A percentile compares a stretch with the other conserved stretches of the same genome.
Conservation (phyloP, 495 filamentous ascomycete genomes). For the Pyronema domesticum region DNA sequence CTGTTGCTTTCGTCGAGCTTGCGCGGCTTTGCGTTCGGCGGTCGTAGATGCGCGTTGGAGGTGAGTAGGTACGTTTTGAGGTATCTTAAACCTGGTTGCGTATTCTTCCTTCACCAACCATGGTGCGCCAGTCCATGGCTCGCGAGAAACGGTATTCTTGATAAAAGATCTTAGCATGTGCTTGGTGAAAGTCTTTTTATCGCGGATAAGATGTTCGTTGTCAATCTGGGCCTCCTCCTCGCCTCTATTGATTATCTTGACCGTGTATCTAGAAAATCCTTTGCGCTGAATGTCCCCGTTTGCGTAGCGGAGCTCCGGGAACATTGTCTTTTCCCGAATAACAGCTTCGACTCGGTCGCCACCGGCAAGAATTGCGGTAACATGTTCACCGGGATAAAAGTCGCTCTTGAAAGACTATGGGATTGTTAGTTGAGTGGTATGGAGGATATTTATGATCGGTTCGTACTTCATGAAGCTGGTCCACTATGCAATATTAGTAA, state of each 20-base stretch:
- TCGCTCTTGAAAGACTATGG: slow-evolving; percentile 73
- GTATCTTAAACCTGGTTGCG: slow-evolving; percentile 68
- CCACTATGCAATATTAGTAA: slow-evolving; percentile 32
- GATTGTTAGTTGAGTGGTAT: slow-evolving; percentile 22
- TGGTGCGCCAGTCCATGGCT: slow-evolving; percentile 84
- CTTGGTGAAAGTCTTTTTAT: slow-evolving; percentile 89
- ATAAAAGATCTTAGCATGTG: slow-evolving; percentile 84
- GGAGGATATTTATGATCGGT: background rate
- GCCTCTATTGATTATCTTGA: slow-evolving; percentile 49
- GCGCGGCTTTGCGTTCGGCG: slow-evolving; percentile 52
- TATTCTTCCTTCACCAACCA: slow-evolving; percentile 85
- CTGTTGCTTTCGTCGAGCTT: slow-evolving; percentile 46
- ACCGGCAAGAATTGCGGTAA: slow-evolving; percentile 51
- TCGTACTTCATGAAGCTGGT: slow-evolving; percentile 46
- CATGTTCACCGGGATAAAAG: slow-evolving; percentile 81
- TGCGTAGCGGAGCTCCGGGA: slow-evolving; percentile 37
- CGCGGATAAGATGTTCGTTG: slow-evolving; percentile 65
- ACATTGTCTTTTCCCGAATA: slow-evolving; percentile 74
- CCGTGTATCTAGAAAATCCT: slow-evolving; percentile 62
- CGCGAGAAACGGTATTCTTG: slow-evolving; percentile 78
- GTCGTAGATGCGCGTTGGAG: slow-evolving; percentile 63
- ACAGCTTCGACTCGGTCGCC: slow-evolving; percentile 57
- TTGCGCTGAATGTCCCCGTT: slow-evolving; percentile 24
- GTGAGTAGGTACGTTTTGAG: slow-evolving; percentile 64
- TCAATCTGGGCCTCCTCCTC: slow-evolving; percentile 63